Conservation (phyloP, 202 grass and related monocot genomes). For the Panicum hallii region DNA sequence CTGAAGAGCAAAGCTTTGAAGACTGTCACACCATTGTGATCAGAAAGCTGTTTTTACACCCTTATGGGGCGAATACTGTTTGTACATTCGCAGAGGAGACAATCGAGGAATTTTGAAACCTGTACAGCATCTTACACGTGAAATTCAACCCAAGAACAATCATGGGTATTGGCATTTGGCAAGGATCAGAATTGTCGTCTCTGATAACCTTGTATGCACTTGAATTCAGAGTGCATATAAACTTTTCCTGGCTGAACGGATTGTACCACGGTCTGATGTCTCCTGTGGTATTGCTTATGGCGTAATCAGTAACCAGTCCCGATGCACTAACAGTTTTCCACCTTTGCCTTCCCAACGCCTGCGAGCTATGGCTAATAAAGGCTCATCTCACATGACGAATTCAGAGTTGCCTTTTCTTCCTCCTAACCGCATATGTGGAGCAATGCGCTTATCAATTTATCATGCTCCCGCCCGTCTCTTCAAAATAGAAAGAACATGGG, state of each 20-base stretch:
- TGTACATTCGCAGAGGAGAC: constrained; percentile 40
- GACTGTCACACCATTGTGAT: background rate
- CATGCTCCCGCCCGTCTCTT: background rate
- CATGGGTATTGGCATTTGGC: constrained; percentile 1
- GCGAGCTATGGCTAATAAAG: background rate
- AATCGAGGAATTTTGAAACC: constrained; percentile 23
- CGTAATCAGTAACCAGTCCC: background rate
- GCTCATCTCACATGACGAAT: background rate
- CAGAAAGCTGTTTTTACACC: constrained; percentile 1
- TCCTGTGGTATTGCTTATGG: background rate
- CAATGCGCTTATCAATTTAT: background rate
- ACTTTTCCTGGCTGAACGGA: background rate
- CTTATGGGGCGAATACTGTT: background rate
- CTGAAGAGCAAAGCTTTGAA: constrained; percentile 27
- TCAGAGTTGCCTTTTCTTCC: background rate
- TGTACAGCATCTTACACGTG: constrained; percentile 6
- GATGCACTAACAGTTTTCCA: background rate
- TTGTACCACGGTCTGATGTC: background rate
- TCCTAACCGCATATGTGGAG: background rate
- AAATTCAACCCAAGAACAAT: constrained; percentile 6
- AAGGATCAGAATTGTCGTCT: background rate
- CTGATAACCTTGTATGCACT: background rate
- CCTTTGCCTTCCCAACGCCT: background rate
- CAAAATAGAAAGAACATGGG: background rate
- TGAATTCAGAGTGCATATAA: background rate